These are phyloP conservation scores for Eremochloa ophiuroides DNA, from an alignment of 176 grass and related monocot species.

Conservation along the genomic window DNA sequence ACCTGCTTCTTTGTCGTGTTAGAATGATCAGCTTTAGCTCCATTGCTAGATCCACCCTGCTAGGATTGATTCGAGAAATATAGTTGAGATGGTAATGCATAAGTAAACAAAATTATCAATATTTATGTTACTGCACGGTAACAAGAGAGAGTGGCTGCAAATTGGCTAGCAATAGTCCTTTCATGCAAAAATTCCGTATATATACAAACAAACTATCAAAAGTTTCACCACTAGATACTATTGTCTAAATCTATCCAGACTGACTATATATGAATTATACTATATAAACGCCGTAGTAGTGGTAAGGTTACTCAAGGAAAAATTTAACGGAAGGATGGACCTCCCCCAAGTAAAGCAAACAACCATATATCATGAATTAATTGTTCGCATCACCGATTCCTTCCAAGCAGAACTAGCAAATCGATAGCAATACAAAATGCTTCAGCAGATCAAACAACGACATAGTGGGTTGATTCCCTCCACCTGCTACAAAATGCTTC, in stretches of 20 bases:
- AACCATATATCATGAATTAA: too few species aligned
- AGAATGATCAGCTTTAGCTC: not conserved
- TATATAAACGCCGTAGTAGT: too few species aligned
- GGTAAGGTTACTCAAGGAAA: too few species aligned
- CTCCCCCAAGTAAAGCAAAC: too few species aligned
- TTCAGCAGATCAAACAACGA: too few species aligned
- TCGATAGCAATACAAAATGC: too few species aligned
- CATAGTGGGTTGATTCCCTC: too few species aligned
- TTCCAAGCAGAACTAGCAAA: too few species aligned
- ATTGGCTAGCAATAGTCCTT: not conserved
- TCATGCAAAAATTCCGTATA: not conserved
- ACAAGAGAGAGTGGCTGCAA: not conserved
- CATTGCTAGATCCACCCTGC: not conserved
- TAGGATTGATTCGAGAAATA: conserved; percentile 1
- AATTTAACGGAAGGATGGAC: too few species aligned
- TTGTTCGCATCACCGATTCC: too few species aligned
- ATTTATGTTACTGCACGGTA: not conserved
- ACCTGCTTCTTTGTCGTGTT: not conserved
- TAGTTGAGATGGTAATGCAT: not conserved
- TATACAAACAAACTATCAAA: not conserved
- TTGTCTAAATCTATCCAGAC: not conserved
- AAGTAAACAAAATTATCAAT: not conserved
- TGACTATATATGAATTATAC: not conserved
- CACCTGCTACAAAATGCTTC: too few species aligned
- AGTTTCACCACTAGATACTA: not conserved